phyloP scores from a whole-genome alignment of 2,329 filamentous ascomycete genomes.

The Aureobasidium musti region DNA sequence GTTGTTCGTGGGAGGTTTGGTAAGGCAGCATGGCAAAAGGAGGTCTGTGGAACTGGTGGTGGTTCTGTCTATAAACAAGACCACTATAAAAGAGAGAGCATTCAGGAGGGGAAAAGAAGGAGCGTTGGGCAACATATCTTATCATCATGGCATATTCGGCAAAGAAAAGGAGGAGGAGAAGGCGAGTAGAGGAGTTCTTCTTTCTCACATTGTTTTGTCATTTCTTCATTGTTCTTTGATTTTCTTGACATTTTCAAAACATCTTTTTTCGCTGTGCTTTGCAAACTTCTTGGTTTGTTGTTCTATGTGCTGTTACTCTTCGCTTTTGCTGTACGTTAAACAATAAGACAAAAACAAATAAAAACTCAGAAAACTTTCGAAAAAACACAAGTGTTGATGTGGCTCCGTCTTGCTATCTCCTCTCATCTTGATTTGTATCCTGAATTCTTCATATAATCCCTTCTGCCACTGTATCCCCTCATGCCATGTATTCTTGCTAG shows the following conservation, averaged over 20 bases:
- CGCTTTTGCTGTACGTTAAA: background rate
- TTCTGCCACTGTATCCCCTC: no score
- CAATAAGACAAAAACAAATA: background rate
- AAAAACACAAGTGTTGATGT: no score
- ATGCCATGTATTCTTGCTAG: no score
- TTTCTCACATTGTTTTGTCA: background rate
- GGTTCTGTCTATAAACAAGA: background rate
- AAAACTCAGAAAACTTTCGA: background rate
- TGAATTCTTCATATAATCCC: no score
- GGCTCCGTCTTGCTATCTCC: no score
- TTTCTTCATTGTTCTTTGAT: conserved; percentile 3
- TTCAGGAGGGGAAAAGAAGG: background rate
- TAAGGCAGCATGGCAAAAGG: conserved; percentile 13
- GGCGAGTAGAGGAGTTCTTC: conserved; percentile 14
- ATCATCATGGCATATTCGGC: conserved; percentile 12
- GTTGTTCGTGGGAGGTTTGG: conserved; percentile 17
- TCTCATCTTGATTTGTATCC: no score
- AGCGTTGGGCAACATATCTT: conserved; percentile 6
- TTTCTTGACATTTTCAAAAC: background rate
- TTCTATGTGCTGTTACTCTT: background rate
- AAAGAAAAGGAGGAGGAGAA: conserved; percentile 1
- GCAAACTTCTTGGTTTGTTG: background rate
- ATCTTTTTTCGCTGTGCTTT: background rate
- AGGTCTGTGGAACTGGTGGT: conserved; percentile 9
- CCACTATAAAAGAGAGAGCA: conserved; percentile 4